phyloP scores from a whole-genome alignment of 176 grass and related monocot genomes.

The Raddia guianensis region DNA sequence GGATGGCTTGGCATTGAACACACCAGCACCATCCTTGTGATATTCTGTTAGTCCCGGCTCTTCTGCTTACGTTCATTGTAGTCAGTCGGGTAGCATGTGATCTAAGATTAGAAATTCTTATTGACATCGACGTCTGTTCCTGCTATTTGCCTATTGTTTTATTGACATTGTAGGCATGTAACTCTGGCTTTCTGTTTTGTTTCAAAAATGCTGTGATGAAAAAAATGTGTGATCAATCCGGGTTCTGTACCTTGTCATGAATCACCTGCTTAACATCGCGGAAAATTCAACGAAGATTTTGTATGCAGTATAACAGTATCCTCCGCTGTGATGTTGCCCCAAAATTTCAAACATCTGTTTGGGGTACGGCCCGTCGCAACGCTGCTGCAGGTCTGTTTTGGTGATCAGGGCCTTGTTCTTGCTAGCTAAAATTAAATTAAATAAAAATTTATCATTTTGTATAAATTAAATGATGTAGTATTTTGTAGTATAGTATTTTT shows the following conservation, averaged over 20 bases:
- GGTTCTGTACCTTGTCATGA: not conserved
- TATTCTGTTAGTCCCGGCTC: not conserved
- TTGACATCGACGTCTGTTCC: slow-evolving; percentile 18
- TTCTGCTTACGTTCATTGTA: slow-evolving; percentile 27
- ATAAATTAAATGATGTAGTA: no score
- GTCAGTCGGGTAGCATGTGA: slow-evolving; percentile 28
- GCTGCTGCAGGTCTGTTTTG: no score
- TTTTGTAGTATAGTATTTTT: no score
- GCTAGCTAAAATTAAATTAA: no score
- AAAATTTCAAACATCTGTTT: not conserved
- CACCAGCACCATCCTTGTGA: not conserved
- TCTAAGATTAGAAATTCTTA: slow-evolving; percentile 36
- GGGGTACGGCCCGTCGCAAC: no score
- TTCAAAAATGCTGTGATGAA: not conserved
- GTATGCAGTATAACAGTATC: not conserved
- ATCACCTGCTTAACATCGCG: not conserved
- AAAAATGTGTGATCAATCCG: not conserved
- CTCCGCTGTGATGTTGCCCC: not conserved
- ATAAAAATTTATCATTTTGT: no score
- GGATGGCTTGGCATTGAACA: not conserved
- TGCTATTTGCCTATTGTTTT: slow-evolving; percentile 38
- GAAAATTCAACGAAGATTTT: not conserved
- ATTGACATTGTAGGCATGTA: slow-evolving; percentile 42
- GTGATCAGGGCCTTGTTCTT: no score
- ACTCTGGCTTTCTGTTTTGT: slow-evolving; percentile 28